A percentile compares a stretch with the other conserved stretches of the same genome.
These are phyloP conservation scores for Daldinia concentrica DNA, from an alignment of 495 filamentous ascomycete genomes.

Conservation along the genomic window DNA sequence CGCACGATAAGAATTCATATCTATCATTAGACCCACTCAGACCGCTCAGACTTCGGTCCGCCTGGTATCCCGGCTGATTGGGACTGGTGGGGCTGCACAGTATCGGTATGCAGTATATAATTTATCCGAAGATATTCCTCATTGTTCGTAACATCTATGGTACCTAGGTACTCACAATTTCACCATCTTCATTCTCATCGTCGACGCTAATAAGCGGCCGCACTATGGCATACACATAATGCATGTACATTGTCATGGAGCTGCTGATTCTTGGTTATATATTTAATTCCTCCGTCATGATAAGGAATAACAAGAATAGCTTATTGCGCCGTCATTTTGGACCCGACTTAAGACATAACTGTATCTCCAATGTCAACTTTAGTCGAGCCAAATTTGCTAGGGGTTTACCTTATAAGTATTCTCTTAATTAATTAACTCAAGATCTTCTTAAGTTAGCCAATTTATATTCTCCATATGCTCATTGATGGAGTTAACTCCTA, in stretches of 20 bases:
- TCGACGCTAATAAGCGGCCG: background rate
- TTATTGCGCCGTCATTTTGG: background rate
- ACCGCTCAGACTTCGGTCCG: conserved; percentile 13
- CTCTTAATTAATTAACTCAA: background rate
- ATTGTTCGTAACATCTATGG: background rate
- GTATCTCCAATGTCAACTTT: background rate
- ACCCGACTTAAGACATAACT: background rate
- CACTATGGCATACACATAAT: background rate
- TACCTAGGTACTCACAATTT: conserved; percentile 11
- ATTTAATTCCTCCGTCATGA: background rate
- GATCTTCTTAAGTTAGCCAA: background rate
- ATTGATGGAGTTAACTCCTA: conserved; percentile 44
- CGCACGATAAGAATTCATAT: conserved; percentile 19
- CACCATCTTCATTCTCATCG: background rate
- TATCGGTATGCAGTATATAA: too few species aligned
- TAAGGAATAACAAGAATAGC: background rate
- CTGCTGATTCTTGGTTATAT: background rate
- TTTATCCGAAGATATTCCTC: conserved; percentile 13
- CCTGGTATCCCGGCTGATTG: conserved; percentile 21
- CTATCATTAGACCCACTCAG: conserved; percentile 24
- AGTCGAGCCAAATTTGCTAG: background rate
- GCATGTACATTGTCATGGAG: background rate
- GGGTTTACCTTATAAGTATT: background rate
- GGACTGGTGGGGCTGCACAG: background rate
- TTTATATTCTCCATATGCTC: background rate